Evolutionary conservation across 768 basidiomycete species (phyloP).

Genomic region (Leucocoprinus sp.): DNA sequence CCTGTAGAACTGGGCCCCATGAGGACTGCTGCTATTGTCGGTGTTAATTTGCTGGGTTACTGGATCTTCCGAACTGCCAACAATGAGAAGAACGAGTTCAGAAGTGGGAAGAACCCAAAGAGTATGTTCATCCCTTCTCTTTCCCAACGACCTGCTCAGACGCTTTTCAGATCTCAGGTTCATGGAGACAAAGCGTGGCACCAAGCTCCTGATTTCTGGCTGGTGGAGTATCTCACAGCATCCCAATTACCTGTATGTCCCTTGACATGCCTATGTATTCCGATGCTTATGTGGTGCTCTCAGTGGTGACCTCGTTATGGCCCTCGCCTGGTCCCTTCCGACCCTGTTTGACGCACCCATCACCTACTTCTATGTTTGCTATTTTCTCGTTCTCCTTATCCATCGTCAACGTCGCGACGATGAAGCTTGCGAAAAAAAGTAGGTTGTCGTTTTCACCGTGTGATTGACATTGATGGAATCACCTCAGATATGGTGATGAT

Average conservation of each 20-base stretch:
- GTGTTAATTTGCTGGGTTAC: conserved; percentile 66
- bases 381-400: conserved; percentile 83
- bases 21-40: conserved; percentile 48
- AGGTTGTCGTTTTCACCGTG: conserved; percentile 20
- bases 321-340: conserved; percentile 86
- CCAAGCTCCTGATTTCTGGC: conserved; percentile 86
- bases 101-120: conserved; percentile 90
- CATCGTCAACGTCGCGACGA: conserved; percentile 91
- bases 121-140: conserved; percentile 39
- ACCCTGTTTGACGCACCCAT: conserved; percentile 89
- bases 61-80: conserved; percentile 89
- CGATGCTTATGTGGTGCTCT: neutral
- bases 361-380: conserved; percentile 90
- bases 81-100: conserved; percentile 92
- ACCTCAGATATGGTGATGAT: conserved; percentile 78
- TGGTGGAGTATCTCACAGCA: conserved; percentile 97
- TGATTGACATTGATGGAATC: neutral
- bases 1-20: conserved; percentile 68
- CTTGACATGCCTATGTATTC: neutral
- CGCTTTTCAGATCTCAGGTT: conserved; percentile 55
- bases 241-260: conserved; percentile 77
- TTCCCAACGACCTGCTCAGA: conserved; percentile 1
- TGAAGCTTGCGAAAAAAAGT: conserved; percentile 86
- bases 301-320: conserved; percentile 86
- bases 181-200: conserved; percentile 76